Conservation (phyloP, 805 yeast species). For the Zygosaccharomyces bailii region DNA sequence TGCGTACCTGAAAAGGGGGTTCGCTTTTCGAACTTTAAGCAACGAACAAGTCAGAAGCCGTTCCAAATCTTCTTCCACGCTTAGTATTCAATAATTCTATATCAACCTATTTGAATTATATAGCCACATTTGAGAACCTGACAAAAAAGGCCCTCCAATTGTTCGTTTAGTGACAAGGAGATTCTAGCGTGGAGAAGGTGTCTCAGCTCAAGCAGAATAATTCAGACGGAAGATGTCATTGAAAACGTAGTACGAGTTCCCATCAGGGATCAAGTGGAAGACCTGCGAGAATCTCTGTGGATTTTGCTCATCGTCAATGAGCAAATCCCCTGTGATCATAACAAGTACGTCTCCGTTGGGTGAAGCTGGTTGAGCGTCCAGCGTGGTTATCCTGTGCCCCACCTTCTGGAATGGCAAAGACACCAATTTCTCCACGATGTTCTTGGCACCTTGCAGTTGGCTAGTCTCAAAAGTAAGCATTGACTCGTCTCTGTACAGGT, state of each 20-base stretch:
- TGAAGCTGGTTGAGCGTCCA: constrained; percentile 97
- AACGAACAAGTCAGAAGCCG: not conserved
- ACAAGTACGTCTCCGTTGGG: constrained; percentile 90
- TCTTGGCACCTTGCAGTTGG: constrained; percentile 92
- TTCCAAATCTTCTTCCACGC: not conserved
- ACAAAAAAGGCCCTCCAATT: not conserved
- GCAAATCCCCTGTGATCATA: constrained; percentile 94
- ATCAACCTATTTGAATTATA: constrained; percentile 3
- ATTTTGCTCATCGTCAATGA: constrained; percentile 88
- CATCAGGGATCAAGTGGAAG: constrained; percentile 94
- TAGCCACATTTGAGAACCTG: not conserved
- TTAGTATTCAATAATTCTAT: constrained; percentile 3
- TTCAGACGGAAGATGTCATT: constrained; percentile 96
- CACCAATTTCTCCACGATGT: constrained; percentile 86
- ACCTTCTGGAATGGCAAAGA: constrained; percentile 91
- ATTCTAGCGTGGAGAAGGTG: not conserved
- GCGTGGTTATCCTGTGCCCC: constrained; percentile 86
- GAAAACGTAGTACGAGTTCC: constrained; percentile 85
- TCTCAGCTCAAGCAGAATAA: constrained; percentile 52
- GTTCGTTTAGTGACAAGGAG: not conserved
- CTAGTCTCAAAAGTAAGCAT: constrained; percentile 96
- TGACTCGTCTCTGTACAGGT: constrained; percentile 92
- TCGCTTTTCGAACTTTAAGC: not conserved
- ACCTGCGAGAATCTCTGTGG: constrained; percentile 97
- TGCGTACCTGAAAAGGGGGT: constrained; percentile 3